These are phyloP conservation scores for Ajuga reptans DNA, from an alignment of 305 asterid genomes.

Conservation along the genomic window DNA sequence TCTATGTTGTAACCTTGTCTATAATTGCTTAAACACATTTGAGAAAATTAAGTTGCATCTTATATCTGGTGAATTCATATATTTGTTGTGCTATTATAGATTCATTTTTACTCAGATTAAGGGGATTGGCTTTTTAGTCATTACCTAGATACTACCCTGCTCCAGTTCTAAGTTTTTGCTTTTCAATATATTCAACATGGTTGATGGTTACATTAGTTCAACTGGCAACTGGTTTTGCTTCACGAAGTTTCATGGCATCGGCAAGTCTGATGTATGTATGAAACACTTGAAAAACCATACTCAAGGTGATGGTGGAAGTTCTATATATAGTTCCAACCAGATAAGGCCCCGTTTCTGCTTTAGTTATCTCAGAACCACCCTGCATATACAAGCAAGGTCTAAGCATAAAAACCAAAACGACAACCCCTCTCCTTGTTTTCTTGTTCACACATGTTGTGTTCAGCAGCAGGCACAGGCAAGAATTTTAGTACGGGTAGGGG, in stretches of 20 bases:
- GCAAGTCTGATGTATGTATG: background rate
- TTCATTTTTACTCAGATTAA: background rate
- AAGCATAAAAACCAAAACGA: too few species aligned
- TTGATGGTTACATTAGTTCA: background rate
- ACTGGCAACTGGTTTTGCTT: background rate
- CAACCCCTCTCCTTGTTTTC: background rate
- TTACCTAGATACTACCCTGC: background rate
- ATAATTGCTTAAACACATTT: background rate
- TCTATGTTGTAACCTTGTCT: conserved; percentile 12
- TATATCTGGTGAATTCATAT: background rate
- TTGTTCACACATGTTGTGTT: background rate
- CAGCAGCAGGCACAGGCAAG: background rate
- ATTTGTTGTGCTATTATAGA: background rate
- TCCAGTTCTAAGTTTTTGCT: background rate
- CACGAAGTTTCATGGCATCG: background rate
- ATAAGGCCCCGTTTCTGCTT: too few species aligned
- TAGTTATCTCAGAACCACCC: too few species aligned
- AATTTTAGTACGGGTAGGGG: background rate
- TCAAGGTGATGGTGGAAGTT: background rate
- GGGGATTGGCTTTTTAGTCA: background rate
- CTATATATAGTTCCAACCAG: background rate
- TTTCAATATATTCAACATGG: background rate
- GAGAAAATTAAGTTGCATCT: background rate
- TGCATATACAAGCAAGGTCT: too few species aligned
- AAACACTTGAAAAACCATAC: background rate